phyloP scores from a whole-genome alignment of 1,284 basidiomycete genomes.

The Microbotryum silenes-acaulis region DNA sequence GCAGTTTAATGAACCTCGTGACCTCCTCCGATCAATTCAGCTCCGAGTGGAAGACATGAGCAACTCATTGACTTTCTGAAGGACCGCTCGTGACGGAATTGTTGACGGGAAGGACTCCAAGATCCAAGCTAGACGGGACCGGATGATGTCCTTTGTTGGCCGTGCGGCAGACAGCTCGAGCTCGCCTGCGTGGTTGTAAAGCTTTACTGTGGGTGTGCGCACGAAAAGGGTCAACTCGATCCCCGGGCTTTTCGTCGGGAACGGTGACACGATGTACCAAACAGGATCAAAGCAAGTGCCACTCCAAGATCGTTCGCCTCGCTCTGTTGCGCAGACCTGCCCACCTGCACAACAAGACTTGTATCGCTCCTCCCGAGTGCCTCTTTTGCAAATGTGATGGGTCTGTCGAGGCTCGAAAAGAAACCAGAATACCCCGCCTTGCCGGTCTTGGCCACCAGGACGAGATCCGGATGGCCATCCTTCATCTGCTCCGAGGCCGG shows the following conservation, averaged over 20 bases:
- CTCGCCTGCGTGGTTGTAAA: slow-evolving; percentile 9
- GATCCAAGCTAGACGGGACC: slow-evolving; percentile 31
- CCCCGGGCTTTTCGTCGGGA: not conserved
- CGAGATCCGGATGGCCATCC: too few species aligned
- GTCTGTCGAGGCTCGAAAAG: slow-evolving; percentile 6
- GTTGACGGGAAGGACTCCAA: slow-evolving; percentile 26
- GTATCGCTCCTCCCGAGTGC: not conserved
- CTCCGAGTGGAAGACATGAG: slow-evolving; percentile 11
- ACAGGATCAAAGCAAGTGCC: slow-evolving; percentile 16
- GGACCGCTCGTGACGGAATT: slow-evolving; percentile 31
- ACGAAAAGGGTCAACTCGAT: not conserved
- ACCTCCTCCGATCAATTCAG: too few species aligned
- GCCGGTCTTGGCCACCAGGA: slow-evolving; percentile 3
- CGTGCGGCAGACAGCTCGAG: not conserved
- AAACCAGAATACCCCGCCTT: slow-evolving; percentile 23
- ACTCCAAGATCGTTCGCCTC: slow-evolving; percentile 29
- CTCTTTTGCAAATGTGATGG: not conserved
- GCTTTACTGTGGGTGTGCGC: slow-evolving; percentile 3
- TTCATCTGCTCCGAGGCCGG: too few species aligned
- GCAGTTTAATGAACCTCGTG: too few species aligned
- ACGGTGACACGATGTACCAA: slow-evolving; percentile 9
- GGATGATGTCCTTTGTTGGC: slow-evolving; percentile 24
- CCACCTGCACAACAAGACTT: slow-evolving; percentile 2
- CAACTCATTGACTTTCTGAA: slow-evolving; percentile 32
- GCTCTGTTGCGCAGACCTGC: slow-evolving; percentile 4